Evolutionary conservation across 352 stramenopile genomes (phyloP).

Genomic region (Phytophthora nicotianae): DNA sequence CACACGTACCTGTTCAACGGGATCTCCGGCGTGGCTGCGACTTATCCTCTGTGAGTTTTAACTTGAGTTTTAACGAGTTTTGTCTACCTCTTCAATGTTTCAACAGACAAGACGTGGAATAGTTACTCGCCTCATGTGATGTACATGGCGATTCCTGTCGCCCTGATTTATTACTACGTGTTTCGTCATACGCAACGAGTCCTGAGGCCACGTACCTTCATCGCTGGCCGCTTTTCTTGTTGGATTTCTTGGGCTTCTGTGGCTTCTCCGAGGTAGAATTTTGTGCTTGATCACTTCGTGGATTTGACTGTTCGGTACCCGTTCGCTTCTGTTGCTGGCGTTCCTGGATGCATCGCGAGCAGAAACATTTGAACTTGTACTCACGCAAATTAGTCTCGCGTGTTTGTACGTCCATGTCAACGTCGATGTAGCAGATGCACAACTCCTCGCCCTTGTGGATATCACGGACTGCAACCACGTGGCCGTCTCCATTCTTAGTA

Average conservation of each 20-base stretch:
- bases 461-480: conserved; percentile 78
- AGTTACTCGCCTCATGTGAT: too few species aligned
- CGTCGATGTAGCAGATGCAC: conserved; percentile 95
- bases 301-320: conserved; percentile 6
- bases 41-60: conserved; percentile 72
- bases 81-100: conserved; percentile 16
- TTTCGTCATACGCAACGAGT: too few species aligned
- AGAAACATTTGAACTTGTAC: conserved; percentile 85
- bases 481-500: conserved; percentile 69
- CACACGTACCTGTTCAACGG: conserved; percentile 99
- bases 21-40: conserved; percentile 82
- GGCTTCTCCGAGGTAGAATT: not conserved
- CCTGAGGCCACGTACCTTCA: conserved; percentile 1
- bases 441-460: conserved; percentile 91
- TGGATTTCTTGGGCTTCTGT: conserved; percentile 19
- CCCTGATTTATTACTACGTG: too few species aligned
- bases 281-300: conserved; percentile 6
- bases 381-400: conserved; percentile 75
- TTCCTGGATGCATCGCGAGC: conserved; percentile 59
- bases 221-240: conserved; percentile 17
- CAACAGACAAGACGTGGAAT: conserved; percentile 20
- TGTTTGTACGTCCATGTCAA: conserved; percentile 69
- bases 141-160: too few species aligned
- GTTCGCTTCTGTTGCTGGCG: conserved; percentile 34
- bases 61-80: not conserved